phyloP scores from a whole-genome alignment of 768 basidiomycete species.

The Termitomyces sp. region DNA sequence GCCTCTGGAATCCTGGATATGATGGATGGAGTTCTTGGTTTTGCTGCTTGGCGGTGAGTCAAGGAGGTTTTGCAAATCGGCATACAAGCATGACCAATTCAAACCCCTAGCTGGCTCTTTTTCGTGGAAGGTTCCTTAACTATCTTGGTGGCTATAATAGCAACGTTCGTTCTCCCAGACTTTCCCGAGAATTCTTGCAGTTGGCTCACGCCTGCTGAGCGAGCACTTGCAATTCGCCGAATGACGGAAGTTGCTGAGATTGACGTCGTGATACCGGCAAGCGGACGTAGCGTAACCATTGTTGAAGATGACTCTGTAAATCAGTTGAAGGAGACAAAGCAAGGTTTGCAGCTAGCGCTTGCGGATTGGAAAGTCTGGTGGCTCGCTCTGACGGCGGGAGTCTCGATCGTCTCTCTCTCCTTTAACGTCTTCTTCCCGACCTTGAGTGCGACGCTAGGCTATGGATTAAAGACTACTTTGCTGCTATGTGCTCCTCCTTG shows the following conservation, averaged over 20 bases:
- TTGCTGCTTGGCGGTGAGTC: constrained; percentile 69
- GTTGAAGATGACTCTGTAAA: neutral
- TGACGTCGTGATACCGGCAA: constrained; percentile 40
- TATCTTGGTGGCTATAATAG: constrained; percentile 44
- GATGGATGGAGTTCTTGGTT: constrained; percentile 74
- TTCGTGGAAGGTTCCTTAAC: constrained; percentile 68
- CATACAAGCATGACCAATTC: neutral
- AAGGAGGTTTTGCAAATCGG: neutral
- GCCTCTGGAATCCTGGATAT: constrained; percentile 72
- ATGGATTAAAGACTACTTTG: constrained; percentile 56
- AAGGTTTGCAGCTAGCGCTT: constrained; percentile 58
- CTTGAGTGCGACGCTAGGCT: constrained; percentile 67
- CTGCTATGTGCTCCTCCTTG: constrained; percentile 83
- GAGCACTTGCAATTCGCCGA: constrained; percentile 51
- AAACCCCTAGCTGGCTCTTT: constrained; percentile 65
- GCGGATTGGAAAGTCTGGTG: constrained; percentile 85
- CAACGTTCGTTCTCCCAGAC: constrained; percentile 72
- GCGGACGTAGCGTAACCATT: neutral
- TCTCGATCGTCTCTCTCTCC: constrained; percentile 56
- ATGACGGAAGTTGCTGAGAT: constrained; percentile 65
- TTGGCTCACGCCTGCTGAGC: constrained; percentile 63
- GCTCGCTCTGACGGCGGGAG: constrained; percentile 58
- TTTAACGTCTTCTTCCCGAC: constrained; percentile 85
- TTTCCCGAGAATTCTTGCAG: constrained; percentile 57
- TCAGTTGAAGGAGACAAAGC: constrained; percentile 16